Conservation (phyloP, 495 filamentous ascomycete species). For the Trichoderma reesei region DNA sequence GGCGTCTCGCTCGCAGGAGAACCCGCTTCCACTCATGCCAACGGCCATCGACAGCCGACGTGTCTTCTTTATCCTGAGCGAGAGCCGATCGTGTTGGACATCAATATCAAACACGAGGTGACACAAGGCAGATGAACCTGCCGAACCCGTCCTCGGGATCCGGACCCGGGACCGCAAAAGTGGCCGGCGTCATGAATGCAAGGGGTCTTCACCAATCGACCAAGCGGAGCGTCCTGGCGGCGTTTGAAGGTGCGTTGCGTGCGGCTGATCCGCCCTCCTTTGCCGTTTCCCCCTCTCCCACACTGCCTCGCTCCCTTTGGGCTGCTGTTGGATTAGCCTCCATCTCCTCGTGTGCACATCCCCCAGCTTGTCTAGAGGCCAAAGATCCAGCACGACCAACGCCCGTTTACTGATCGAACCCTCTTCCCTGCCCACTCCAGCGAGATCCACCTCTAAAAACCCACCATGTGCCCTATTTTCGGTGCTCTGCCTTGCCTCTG, state of each 20-base stretch:
- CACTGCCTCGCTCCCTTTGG: no score
- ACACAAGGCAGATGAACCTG: slow-evolving; percentile 3
- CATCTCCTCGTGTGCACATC: not conserved
- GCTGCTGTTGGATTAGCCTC: not conserved
- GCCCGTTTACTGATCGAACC: slow-evolving; percentile 14
- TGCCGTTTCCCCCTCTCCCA: slow-evolving; percentile 12
- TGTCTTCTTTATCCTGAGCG: no score
- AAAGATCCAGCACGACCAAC: not conserved
- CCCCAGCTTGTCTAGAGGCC: not conserved
- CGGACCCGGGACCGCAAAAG: not conserved
- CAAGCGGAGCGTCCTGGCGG: slow-evolving; percentile 65
- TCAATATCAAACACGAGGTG: no score
- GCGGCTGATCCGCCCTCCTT: slow-evolving; percentile 14
- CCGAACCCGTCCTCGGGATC: slow-evolving; percentile 7
- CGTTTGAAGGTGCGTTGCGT: slow-evolving; percentile 61
- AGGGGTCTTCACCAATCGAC: slow-evolving; percentile 41
- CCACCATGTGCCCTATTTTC: not conserved
- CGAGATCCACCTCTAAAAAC: not conserved
- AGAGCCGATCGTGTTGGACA: no score
- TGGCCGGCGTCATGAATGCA: slow-evolving; percentile 10
- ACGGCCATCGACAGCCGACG: not conserved
- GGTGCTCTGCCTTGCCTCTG: not conserved
- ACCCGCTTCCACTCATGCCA: not conserved
- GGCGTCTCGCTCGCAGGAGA: not conserved
- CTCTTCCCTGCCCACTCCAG: slow-evolving; percentile 7